Percentiles rank a stretch among this genome's conserved stretches.
Conservation (phyloP, 257 asterid genomes). For the Anisodus acutangulus region DNA sequence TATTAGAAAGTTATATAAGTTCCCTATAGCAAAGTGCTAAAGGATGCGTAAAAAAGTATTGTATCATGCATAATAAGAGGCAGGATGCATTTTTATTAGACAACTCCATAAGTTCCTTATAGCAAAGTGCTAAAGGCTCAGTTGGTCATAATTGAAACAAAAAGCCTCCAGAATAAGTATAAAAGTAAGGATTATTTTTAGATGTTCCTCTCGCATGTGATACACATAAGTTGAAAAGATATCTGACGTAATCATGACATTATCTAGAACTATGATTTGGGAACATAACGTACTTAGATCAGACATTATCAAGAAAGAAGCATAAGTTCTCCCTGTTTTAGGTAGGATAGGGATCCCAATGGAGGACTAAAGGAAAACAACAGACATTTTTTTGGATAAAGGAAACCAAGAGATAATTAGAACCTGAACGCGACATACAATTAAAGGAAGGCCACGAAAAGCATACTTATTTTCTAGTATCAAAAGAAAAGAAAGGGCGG, state of each 20-base stretch:
- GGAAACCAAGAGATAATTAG: constrained; percentile 1
- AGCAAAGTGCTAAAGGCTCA: background rate
- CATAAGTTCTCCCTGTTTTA: constrained; percentile 9
- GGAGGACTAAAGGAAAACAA: background rate
- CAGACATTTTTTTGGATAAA: background rate
- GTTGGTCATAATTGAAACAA: background rate
- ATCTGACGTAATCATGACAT: background rate
- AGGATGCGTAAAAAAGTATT: too few species aligned
- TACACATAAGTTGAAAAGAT: background rate
- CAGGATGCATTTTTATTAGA: background rate
- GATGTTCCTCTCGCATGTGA: background rate
- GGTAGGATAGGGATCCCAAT: background rate
- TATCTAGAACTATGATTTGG: background rate
- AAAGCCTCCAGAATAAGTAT: background rate
- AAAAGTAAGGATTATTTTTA: background rate
- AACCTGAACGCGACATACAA: background rate
- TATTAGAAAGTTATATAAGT: too few species aligned
- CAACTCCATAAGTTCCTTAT: background rate
- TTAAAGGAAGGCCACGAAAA: background rate
- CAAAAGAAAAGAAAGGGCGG: background rate
- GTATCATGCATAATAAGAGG: too few species aligned
- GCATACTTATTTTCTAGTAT: background rate
- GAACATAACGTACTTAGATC: background rate
- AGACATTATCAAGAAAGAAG: background rate
- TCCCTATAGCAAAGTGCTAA: too few species aligned